phyloP scores from a whole-genome alignment of 208 protist genomes.

The Crithidia mellificae region DNA sequence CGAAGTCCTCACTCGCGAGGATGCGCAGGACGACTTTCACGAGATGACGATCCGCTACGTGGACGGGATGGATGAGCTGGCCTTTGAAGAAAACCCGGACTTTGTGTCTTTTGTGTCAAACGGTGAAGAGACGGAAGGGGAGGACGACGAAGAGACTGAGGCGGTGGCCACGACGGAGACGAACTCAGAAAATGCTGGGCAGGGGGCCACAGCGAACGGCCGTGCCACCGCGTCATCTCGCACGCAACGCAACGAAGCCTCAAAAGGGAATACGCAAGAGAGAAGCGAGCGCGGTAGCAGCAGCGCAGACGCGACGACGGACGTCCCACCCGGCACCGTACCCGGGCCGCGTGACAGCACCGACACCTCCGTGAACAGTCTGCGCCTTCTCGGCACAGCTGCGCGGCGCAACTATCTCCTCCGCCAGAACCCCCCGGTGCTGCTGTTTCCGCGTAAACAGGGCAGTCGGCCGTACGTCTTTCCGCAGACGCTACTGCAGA shows the following conservation, averaged over 20 bases:
- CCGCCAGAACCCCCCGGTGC: conserved; percentile 35
- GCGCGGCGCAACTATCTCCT: conserved; percentile 35
- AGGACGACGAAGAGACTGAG: no score
- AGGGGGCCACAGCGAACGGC: neutral
- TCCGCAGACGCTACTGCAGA: conserved; percentile 39
- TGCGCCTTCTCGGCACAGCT: conserved; percentile 6
- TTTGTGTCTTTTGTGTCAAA: neutral
- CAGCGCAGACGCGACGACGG: neutral
- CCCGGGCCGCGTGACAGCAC: neutral
- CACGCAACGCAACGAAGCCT: neutral
- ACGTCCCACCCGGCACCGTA: neutral
- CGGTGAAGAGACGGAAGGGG: no score
- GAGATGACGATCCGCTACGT: conserved; percentile 8
- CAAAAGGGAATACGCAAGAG: neutral
- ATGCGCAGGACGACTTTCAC: conserved; percentile 3
- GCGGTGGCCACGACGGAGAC: no score
- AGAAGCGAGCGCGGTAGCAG: neutral
- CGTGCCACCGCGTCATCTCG: neutral
- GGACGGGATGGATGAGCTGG: conserved; percentile 23
- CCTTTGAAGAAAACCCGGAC: neutral
- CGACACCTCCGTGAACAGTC: conserved; percentile 12
- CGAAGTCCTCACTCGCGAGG: neutral
- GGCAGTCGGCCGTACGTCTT: conserved; percentile 48
- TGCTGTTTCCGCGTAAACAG: conserved; percentile 49
- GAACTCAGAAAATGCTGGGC: neutral